Conservation (phyloP, 306 rosid genomes). For the Vicia sativa region DNA sequence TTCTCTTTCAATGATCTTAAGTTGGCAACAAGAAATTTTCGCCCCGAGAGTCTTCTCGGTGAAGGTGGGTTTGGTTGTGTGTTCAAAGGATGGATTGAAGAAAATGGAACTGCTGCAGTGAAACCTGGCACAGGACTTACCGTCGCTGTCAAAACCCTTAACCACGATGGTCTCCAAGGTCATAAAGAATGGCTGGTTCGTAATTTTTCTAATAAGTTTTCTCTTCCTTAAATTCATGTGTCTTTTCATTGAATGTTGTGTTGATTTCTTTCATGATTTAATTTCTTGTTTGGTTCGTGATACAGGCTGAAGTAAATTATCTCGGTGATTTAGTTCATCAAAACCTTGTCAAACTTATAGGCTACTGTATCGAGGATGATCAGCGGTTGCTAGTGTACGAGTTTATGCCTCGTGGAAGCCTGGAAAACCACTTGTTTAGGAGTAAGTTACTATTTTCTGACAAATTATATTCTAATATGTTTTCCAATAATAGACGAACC, state of each 20-base stretch:
- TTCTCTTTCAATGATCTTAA: slow-evolving; percentile 88
- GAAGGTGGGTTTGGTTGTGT: slow-evolving; percentile 99
- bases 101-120: slow-evolving; percentile 98
- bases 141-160: slow-evolving; percentile 95
- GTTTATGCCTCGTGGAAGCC: slow-evolving; percentile 98
- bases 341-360: slow-evolving; percentile 92
- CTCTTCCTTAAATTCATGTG: not conserved
- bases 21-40: slow-evolving; percentile 91
- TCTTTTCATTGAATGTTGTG: not conserved
- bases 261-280: not conserved
- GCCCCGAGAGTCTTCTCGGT: slow-evolving; percentile 99
- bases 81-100: slow-evolving; percentile 99
- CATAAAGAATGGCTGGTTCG: slow-evolving; percentile 99
- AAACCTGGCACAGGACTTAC: slow-evolving; percentile 99
- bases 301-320: slow-evolving; percentile 92
- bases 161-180: slow-evolving; percentile 98
- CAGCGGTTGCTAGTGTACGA: slow-evolving; percentile 92
- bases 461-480: not conserved
- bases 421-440: slow-evolving; percentile 95
- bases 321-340: slow-evolving; percentile 93
- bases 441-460: slow-evolving; percentile 55
- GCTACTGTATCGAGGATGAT: slow-evolving; percentile 95
- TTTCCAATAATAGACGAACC: not conserved
- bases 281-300: slow-evolving; percentile 37
- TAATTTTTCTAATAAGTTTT: slow-evolving; percentile 3